Conservation (phyloP, 305 asterid genomes). For the Fraxinus ornus region DNA sequence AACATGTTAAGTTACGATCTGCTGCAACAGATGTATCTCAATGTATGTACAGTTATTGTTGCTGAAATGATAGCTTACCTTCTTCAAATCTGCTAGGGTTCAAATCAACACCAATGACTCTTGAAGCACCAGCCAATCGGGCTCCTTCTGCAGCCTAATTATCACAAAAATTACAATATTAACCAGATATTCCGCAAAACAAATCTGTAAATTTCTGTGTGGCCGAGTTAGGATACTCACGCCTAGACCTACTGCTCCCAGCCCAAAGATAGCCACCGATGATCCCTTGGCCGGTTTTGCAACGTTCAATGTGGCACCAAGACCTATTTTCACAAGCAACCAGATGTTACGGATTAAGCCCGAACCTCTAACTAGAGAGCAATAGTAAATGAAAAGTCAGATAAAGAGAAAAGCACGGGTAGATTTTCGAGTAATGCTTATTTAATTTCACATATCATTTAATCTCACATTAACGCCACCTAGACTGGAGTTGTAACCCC, state of each 20-base stretch:
- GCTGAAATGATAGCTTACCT: constrained; percentile 34
- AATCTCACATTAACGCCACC: no score
- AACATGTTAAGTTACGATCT: not conserved
- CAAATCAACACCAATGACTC: constrained; percentile 73
- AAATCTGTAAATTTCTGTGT: not conserved
- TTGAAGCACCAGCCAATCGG: constrained; percentile 63
- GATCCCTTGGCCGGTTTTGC: constrained; percentile 78
- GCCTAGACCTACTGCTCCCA: constrained; percentile 89
- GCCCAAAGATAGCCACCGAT: constrained; percentile 65
- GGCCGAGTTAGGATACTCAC: constrained; percentile 41
- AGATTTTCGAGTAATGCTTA: no score
- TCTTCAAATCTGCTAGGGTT: constrained; percentile 50
- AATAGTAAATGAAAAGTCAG: no score
- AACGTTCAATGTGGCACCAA: constrained; percentile 76
- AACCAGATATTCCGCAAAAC: not conserved
- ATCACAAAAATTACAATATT: not conserved
- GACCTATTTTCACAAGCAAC: constrained; percentile 33
- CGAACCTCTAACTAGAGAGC: not conserved
- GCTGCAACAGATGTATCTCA: not conserved
- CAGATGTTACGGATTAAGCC: not conserved
- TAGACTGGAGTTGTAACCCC: no score
- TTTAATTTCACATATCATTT: no score
- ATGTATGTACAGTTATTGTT: not conserved
- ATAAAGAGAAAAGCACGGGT: no score
- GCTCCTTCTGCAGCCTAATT: constrained; percentile 88